A percentile compares a stretch with the other conserved stretches of the same genome.
Conservation (phyloP, 257 asterid genomes). For the Solanum boliviense region DNA sequence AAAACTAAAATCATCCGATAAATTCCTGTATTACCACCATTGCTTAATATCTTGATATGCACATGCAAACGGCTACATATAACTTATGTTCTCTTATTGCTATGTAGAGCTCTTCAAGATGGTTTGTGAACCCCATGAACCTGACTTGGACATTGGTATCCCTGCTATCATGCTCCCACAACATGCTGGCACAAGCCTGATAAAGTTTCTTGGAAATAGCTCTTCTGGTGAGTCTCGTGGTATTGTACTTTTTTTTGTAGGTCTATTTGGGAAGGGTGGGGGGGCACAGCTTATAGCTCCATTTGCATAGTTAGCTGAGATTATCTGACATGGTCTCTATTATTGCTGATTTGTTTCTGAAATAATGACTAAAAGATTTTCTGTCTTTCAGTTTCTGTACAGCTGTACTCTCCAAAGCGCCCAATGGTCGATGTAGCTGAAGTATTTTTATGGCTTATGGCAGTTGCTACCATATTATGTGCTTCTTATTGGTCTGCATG, state of each 20-base stretch:
- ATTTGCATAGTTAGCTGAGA: background rate
- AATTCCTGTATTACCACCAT: background rate
- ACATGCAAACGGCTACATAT: background rate
- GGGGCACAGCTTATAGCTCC: background rate
- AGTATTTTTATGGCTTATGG: slow-evolving; percentile 92
- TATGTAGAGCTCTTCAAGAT: slow-evolving; percentile 90
- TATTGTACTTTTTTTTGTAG: background rate
- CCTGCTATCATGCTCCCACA: slow-evolving; percentile 93
- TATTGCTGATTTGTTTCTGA: background rate
- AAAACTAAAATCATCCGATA: background rate
- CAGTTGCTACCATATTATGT: slow-evolving; percentile 74
- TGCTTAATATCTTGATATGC: background rate
- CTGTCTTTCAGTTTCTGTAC: slow-evolving; percentile 55
- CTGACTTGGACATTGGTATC: slow-evolving; percentile 51
- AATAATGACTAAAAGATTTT: background rate
- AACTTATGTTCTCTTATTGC: background rate
- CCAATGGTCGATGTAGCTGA: slow-evolving; percentile 90
- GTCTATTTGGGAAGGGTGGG: background rate
- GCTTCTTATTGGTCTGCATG: slow-evolving; percentile 98
- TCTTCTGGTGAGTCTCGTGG: slow-evolving; percentile 45
- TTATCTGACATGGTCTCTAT: background rate
- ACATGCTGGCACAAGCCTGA: slow-evolving; percentile 72
- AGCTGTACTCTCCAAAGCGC: slow-evolving; percentile 80
- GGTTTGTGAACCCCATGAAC: slow-evolving; percentile 85
- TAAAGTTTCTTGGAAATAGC: slow-evolving; percentile 28